A percentile compares a stretch with the other conserved stretches of the same genome.
phyloP scores from a whole-genome alignment of 2,329 filamentous ascomycete genomes.

The Meredithiella fracta region DNA sequence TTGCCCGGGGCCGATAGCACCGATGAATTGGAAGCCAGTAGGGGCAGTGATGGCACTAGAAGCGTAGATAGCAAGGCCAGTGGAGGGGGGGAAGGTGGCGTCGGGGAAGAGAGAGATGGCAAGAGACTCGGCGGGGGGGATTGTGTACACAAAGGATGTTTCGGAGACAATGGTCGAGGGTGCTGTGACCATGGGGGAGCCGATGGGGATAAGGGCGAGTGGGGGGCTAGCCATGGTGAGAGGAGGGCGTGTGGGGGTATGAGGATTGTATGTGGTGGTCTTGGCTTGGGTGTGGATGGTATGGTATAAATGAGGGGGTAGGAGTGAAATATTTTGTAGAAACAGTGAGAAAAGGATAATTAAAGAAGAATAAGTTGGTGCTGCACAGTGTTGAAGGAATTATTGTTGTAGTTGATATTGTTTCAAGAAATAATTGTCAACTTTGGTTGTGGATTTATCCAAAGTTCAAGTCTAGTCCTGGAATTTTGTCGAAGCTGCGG shows the following conservation, averaged over 20 bases:
- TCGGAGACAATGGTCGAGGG: slow-evolving; percentile 37
- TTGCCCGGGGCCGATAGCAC: slow-evolving; percentile 77
- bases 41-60: slow-evolving; percentile 33
- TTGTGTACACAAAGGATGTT: slow-evolving; percentile 41
- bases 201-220: slow-evolving; percentile 45
- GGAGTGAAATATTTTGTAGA: background rate
- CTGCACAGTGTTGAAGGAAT: too few relatives aligned
- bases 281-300: too few relatives aligned
- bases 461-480: background rate
- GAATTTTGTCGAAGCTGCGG: background rate
- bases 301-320: too few relatives aligned
- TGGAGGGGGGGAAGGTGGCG: slow-evolving; percentile 51
- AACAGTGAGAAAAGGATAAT: background rate
- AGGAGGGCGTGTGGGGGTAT: background rate
- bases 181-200: slow-evolving; percentile 38
- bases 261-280: too few relatives aligned
- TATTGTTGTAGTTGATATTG: too few relatives aligned
- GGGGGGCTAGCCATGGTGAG: slow-evolving; percentile 28
- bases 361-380: background rate
- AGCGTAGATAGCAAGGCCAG: slow-evolving; percentile 81
- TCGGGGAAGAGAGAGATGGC: slow-evolving; percentile 80
- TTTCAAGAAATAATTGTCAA: too few relatives aligned
- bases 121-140: slow-evolving; percentile 46
- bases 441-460: background rate
- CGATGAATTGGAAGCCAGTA: slow-evolving; percentile 64